phyloP scores from a whole-genome alignment of 1,139 yeast species.

The Suhomyces choctaworum region DNA sequence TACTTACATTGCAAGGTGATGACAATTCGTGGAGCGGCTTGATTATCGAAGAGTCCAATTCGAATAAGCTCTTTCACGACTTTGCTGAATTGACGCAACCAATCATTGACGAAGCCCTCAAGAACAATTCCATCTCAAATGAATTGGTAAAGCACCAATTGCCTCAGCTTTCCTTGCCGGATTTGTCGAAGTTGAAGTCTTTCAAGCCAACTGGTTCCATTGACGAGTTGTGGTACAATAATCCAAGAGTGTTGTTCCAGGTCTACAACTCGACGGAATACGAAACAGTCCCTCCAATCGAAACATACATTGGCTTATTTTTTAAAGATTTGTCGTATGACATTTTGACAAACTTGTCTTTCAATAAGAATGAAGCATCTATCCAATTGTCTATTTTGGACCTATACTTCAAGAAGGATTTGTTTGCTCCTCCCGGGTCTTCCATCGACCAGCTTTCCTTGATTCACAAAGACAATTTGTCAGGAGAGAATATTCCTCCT shows the following conservation, averaged over 20 bases:
- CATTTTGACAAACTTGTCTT: slow-evolving; percentile 75
- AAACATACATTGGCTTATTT: slow-evolving; percentile 55
- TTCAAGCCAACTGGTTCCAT: slow-evolving; percentile 35
- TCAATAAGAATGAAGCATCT: slow-evolving; percentile 85
- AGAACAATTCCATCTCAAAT: slow-evolving; percentile 39
- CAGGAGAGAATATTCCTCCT: slow-evolving; percentile 46
- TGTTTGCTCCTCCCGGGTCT: slow-evolving; percentile 83
- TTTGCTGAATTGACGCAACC: slow-evolving; percentile 36
- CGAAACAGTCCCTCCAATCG: slow-evolving; percentile 72
- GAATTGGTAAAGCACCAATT: slow-evolving; percentile 46
- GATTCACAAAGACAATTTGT: slow-evolving; percentile 39
- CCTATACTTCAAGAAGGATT: slow-evolving; percentile 63
- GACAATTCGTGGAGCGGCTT: slow-evolving; percentile 29
- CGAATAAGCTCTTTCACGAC: slow-evolving; percentile 34
- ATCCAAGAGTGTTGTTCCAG: slow-evolving; percentile 64
- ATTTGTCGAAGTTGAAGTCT: slow-evolving; percentile 34
- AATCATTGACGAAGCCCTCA: slow-evolving; percentile 37
- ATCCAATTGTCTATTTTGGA: slow-evolving; percentile 79
- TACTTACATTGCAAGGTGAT: slow-evolving; percentile 36
- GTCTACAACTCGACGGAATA: slow-evolving; percentile 58
- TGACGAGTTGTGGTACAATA: slow-evolving; percentile 41
- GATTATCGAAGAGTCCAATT: slow-evolving; percentile 3
- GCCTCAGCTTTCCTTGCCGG: slow-evolving; percentile 51
- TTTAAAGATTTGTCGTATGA: slow-evolving; percentile 78
- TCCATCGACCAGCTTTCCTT: slow-evolving; percentile 66